These are phyloP conservation scores for Emydomyces testavorans DNA, from an alignment of 2,329 filamentous ascomycete species.

Conservation along the genomic window DNA sequence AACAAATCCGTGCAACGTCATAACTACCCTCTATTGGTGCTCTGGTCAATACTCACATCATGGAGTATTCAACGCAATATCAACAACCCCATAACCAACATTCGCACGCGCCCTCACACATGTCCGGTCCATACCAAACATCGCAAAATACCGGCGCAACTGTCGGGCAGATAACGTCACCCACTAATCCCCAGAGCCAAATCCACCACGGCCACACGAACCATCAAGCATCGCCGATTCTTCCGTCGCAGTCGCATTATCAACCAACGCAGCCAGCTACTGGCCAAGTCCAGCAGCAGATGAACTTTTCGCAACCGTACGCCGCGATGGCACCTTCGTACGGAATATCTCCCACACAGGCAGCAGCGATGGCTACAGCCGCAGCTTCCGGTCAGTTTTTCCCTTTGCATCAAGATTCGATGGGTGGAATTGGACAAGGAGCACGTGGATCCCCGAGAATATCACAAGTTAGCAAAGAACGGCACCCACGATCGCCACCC, in stretches of 20 bases:
- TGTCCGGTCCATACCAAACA: slow-evolving; percentile 51
- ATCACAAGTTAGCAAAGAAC: slow-evolving; percentile 60
- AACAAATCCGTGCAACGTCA: slow-evolving; percentile 6
- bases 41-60: slow-evolving; percentile 25
- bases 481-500: slow-evolving; percentile 63
- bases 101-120: slow-evolving; percentile 48
- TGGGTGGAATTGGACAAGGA: slow-evolving; percentile 48
- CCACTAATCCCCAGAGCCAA: slow-evolving; percentile 57
- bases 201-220: slow-evolving; percentile 47
- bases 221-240: slow-evolving; percentile 66
- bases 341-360: slow-evolving; percentile 70
- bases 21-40: slow-evolving; percentile 2
- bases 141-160: slow-evolving; percentile 40
- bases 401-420: slow-evolving; percentile 59
- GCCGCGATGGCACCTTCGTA: slow-evolving; percentile 65
- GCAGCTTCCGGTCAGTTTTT: slow-evolving; percentile 78
- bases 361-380: slow-evolving; percentile 86
- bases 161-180: slow-evolving; percentile 54
- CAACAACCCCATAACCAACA: slow-evolving; percentile 53
- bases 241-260: slow-evolving; percentile 63
- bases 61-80: slow-evolving; percentile 67
- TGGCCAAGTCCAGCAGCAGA: slow-evolving; percentile 53
- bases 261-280: slow-evolving; percentile 51
- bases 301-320: slow-evolving; percentile 71
- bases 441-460: slow-evolving; percentile 63